Base-by-base conservation (phyloP, 148 eudicot genomes). In the Rhododendron kiyosumense region DNA sequence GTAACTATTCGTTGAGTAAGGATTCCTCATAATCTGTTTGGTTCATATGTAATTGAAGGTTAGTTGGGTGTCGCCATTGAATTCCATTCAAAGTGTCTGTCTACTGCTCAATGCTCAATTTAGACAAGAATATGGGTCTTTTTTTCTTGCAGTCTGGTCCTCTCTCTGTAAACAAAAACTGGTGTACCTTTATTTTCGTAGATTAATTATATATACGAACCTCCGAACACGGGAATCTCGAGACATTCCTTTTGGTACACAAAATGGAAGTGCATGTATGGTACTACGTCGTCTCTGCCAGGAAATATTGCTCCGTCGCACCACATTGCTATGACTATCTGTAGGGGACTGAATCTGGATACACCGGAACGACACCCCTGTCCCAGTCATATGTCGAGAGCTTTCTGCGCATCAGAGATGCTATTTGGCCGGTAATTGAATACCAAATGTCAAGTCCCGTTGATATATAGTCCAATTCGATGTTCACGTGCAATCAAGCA, bases 1-100 rank as follows among this genome's bases (percentile, higher is more conserved):
- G 95, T 46, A 89, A 89, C 86, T 90, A 87, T 76, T 86, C 91
- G 38, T 65, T 41, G 34, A 85, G 85, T 85, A 87, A 82, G 52
- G 65, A 54, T 45, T 67, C 89, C 2, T 74, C 48, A 11, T 24
- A 34, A 79, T 80, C 28, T 22, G 30, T 78, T 15, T 17, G 5
- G 20, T 75, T 30, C 24, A 34, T 36, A 75, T 75, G 41, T 30
- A 7, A 36, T 32, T 34, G 22, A 18, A 36, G 20, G 46, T 75
- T 18, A 45, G 11, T 45, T 45, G 32, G 15, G 30, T 41, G 14
- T n/a, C 11, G 51, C 81, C 34, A 45, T 78, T 3, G n/a, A 0
- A 43, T 24, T 78, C 5, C 24, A 78, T 10, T 43, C 7, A 46
- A 45, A n/a, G n/a, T 78, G 49, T 41, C 49, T 77, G 51, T 77